A percentile compares a stretch with the other conserved stretches of the same genome.
phyloP scores from a whole-genome alignment of 768 basidiomycete genomes.

The Cantharellus cinnabarinus region DNA sequence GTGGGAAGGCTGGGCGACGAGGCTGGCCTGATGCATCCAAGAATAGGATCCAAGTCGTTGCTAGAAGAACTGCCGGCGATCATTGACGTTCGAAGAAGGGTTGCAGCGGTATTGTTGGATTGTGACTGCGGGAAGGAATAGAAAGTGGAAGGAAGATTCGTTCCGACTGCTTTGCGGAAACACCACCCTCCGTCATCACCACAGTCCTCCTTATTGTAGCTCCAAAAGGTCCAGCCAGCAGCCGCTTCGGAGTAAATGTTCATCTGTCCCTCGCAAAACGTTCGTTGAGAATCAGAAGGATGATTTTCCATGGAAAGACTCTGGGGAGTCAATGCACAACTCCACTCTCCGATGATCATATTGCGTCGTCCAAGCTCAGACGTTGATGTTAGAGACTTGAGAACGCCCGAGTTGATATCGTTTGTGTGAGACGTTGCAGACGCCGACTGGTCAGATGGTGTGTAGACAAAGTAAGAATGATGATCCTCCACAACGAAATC shows the following conservation, averaged over 20 bases:
- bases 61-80: background rate
- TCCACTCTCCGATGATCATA: constrained; percentile 32
- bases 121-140: constrained; percentile 22
- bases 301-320: constrained; percentile 31
- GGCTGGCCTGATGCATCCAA: no score
- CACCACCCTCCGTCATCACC: constrained; percentile 45
- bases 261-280: constrained; percentile 41
- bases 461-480: constrained; percentile 53
- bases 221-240: constrained; percentile 54
- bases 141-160: constrained; percentile 35
- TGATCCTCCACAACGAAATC: constrained; percentile 58
- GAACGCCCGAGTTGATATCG: constrained; percentile 16
- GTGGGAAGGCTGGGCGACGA: no score
- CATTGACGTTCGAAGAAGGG: background rate
- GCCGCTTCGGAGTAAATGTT: constrained; percentile 33
- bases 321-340: constrained; percentile 26
- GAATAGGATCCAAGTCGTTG: no score
- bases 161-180: constrained; percentile 39
- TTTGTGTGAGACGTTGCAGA: constrained; percentile 26
- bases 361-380: constrained; percentile 20
- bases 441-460: constrained; percentile 27
- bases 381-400: constrained; percentile 13
- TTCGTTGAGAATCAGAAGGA: constrained; percentile 22
- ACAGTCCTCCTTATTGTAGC: constrained; percentile 47
- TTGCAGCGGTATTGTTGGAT: background rate